phyloP scores from a whole-genome alignment of 768 basidiomycete genomes.

The Dentipellis fragilis region DNA sequence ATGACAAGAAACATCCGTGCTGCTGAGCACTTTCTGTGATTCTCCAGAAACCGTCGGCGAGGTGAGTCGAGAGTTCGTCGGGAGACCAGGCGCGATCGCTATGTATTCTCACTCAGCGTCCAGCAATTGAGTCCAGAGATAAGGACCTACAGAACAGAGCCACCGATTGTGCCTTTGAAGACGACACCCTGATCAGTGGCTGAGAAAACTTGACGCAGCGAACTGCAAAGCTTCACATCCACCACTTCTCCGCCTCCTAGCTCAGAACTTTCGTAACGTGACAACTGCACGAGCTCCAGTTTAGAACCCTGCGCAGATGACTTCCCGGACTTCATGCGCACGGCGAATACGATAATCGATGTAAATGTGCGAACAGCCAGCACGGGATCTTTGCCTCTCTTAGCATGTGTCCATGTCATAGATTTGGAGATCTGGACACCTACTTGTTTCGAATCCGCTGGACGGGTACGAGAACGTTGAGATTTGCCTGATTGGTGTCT shows the following conservation, averaged over 20 bases:
- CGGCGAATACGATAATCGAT: conserved; percentile 17
- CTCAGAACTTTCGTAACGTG: conserved; percentile 23
- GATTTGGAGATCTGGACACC: conserved; percentile 2
- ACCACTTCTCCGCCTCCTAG: conserved; percentile 30
- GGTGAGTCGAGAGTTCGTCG: background rate
- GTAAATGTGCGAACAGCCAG: conserved; percentile 40
- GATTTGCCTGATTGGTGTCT: conserved; percentile 65
- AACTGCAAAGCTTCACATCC: conserved; percentile 34
- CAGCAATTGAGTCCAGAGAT: background rate
- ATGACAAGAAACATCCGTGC: conserved; percentile 37
- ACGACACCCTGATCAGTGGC: conserved; percentile 5
- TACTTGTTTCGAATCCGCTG: background rate
- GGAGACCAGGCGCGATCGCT: conserved; percentile 7
- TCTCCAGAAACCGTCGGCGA: conserved; percentile 39
- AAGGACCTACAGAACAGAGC: background rate
- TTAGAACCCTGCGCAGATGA: background rate
- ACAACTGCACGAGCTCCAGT: conserved; percentile 4
- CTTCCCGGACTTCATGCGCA: background rate
- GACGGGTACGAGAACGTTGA: conserved; percentile 2
- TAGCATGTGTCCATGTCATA: background rate
- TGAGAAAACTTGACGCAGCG: background rate
- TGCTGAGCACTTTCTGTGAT: conserved; percentile 27
- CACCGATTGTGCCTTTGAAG: background rate
- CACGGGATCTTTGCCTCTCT: conserved; percentile 12
- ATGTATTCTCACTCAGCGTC: background rate